Conservation (phyloP, 192 early-diverging fungal species). For the Endogone sp. region DNA sequence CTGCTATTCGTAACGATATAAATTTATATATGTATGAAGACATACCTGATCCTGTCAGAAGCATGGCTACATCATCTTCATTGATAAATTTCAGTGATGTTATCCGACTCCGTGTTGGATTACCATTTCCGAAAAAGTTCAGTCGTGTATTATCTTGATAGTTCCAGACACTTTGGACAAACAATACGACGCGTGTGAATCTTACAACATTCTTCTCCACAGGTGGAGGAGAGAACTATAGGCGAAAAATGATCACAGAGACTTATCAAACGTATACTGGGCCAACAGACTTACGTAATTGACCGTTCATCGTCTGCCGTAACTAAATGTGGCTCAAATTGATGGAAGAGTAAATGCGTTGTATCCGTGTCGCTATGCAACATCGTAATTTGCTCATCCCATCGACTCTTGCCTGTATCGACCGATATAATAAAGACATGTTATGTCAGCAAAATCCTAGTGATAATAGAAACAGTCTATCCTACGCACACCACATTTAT, state of each 20-base stretch:
- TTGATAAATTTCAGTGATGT: slow-evolving; percentile 85
- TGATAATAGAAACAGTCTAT: background rate
- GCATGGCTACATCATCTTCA: slow-evolving; percentile 80
- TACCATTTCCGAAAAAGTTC: slow-evolving; percentile 65
- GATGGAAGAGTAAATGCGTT: slow-evolving; percentile 67
- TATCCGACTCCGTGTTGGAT: slow-evolving; percentile 65
- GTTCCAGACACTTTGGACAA: slow-evolving; percentile 61
- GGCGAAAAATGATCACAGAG: background rate
- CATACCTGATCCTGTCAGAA: slow-evolving; percentile 83
- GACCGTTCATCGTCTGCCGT: slow-evolving; percentile 68
- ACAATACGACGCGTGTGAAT: background rate
- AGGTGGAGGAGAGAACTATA: background rate
- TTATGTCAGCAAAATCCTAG: slow-evolving; percentile 3
- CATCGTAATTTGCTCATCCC: slow-evolving; percentile 46
- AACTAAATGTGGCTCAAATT: slow-evolving; percentile 81
- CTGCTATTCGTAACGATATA: no score
- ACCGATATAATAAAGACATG: background rate
- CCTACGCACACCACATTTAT: background rate
- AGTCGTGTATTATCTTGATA: slow-evolving; percentile 59
- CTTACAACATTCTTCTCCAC: background rate
- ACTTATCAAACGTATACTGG: background rate
- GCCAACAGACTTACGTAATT: slow-evolving; percentile 61
- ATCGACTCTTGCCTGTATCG: slow-evolving; percentile 46
- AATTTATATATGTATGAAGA: no score
- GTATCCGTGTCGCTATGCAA: slow-evolving; percentile 51